A percentile compares a stretch with the other conserved stretches of the same genome.
These are phyloP conservation scores for Auriscalpium vulgare DNA, from an alignment of 768 basidiomycete species.

Conservation along the genomic window DNA sequence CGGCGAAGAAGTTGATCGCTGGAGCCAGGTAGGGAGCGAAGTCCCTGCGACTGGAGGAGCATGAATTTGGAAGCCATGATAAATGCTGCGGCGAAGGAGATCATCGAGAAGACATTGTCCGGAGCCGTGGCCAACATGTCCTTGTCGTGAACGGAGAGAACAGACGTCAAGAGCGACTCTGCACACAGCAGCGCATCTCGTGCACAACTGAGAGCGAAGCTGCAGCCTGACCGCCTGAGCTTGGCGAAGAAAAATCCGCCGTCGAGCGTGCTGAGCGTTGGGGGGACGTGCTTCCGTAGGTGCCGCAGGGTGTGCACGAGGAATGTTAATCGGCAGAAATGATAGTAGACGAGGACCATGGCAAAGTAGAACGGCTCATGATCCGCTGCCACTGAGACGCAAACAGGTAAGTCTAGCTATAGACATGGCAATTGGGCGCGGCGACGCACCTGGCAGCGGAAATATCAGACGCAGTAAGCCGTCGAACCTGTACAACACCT, in stretches of 20 bases:
- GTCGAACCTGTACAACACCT: constrained; percentile 12
- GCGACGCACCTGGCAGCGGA: constrained; percentile 3
- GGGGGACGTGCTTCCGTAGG: constrained; percentile 11
- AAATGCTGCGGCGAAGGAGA: constrained; percentile 35
- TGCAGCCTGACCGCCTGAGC: constrained; percentile 3
- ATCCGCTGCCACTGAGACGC: constrained; percentile 30
- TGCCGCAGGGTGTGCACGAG: constrained; percentile 29
- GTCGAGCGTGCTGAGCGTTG: background rate
- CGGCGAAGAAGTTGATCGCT: constrained; percentile 11
- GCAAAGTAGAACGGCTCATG: constrained; percentile 35
- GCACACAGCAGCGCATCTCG: constrained; percentile 30
- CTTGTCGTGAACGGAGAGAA: constrained; percentile 27
- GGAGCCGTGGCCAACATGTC: constrained; percentile 32
- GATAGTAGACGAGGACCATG: constrained; percentile 33
- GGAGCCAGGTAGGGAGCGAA: constrained; percentile 5
- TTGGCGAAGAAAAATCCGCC: constrained; percentile 2
- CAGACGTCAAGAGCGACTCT: constrained; percentile 28
- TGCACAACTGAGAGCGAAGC: constrained; percentile 29
- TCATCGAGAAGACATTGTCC: constrained; percentile 33
- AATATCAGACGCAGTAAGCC: constrained; percentile 12
- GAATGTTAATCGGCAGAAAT: constrained; percentile 32
- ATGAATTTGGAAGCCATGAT: constrained; percentile 35
- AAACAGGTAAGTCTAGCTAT: constrained; percentile 16
- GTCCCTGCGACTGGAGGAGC: constrained; percentile 3
- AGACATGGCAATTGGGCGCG: background rate